phyloP scores from a whole-genome alignment of 768 basidiomycete genomes.

The Tylopilus sp. region DNA sequence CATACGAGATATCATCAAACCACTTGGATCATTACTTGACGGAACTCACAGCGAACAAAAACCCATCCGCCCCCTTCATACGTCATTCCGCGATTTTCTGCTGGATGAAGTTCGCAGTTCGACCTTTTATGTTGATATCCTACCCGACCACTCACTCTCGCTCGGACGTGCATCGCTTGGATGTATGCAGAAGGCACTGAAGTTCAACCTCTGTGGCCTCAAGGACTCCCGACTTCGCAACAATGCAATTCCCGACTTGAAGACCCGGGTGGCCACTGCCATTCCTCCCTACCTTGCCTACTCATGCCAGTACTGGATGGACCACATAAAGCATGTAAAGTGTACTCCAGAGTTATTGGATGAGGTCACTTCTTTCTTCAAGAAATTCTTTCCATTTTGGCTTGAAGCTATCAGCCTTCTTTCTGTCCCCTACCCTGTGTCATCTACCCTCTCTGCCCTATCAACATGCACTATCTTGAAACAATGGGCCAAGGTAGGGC shows the following conservation, averaged over 20 bases:
- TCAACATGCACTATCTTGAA: conserved; percentile 6
- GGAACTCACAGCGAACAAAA: conserved; percentile 13
- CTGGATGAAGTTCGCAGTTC: conserved; percentile 20
- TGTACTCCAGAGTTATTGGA: conserved; percentile 14
- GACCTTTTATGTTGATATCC: conserved; percentile 18
- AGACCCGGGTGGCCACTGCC: conserved; percentile 10
- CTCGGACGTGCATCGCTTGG: conserved; percentile 29
- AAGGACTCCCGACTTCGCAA: conserved; percentile 34
- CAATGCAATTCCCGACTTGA: conserved; percentile 19
- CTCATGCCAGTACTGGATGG: conserved; percentile 37
- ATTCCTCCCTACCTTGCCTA: conserved; percentile 35
- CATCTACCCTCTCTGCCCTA: conserved; percentile 7
- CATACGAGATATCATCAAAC: conserved; percentile 16
- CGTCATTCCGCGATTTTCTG: conserved; percentile 36
- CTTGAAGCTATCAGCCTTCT: conserved; percentile 34
- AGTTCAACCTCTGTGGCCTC: conserved; percentile 40
- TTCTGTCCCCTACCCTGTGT: conserved; percentile 2
- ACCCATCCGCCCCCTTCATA: conserved; percentile 31
- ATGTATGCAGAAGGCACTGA: conserved; percentile 31
- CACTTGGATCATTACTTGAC: conserved; percentile 23
- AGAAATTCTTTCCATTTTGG: conserved; percentile 35
- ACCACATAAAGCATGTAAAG: conserved; percentile 20
- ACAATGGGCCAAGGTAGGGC: conserved; percentile 19
- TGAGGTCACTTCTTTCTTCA: conserved; percentile 19
- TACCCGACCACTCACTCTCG: conserved; percentile 7